Evolutionary conservation across 306 rosid species (phyloP), one percentile per base, ranked within the genome.

Genomic region (Amphicarpaea edgeworthii): DNA sequence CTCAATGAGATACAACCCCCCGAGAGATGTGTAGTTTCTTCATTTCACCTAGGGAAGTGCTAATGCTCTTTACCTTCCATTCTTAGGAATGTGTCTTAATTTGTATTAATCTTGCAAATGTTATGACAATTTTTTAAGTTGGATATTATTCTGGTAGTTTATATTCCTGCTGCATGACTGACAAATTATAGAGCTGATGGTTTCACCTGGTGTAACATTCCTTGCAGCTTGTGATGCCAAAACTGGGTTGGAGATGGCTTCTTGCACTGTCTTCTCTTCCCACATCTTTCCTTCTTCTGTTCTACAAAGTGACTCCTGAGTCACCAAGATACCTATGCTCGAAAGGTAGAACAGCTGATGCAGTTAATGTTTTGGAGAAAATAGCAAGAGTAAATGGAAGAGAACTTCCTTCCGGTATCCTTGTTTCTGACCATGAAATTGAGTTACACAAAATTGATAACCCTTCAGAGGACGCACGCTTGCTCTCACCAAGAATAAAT

Each of bases 211-310:
- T 81, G 47, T 73, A 75, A 76, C 72, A 30, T 77, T 74, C 62
- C 50, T 81, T 84, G 85, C 92, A 95, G 99, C 69, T 86, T 81
- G 79, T 95, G 83, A 92, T 95, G 99, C 99, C 99, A 74, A 85
- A 66, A 59, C 75, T 95, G 74, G 99, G 99, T 53, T 92, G 99
- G 99, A 95, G 99, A 86, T 92, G 97, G 97, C 86, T 92, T 64
- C 97, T 95, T 81, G 97, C 87, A 32, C 73, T 92, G 28, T 95
- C 99, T 72, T 79, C 97, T 41, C 74, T 95, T 62, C 99, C 99
- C 28, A 86, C 99, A 3, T 79, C 90, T 10, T 86, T 90, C 74
- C 99, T 95, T 63, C 97, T 95, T 57, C 19, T 95, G 24, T 95
- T 95, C 87, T 95, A 90, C 76, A 86, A 82, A 82, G 24, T 75